Evolutionary conservation across 2,329 filamentous ascomycete species (phyloP), one percentile per base, ranked within the genome.

Genomic region (Phialocephala sp.): DNA sequence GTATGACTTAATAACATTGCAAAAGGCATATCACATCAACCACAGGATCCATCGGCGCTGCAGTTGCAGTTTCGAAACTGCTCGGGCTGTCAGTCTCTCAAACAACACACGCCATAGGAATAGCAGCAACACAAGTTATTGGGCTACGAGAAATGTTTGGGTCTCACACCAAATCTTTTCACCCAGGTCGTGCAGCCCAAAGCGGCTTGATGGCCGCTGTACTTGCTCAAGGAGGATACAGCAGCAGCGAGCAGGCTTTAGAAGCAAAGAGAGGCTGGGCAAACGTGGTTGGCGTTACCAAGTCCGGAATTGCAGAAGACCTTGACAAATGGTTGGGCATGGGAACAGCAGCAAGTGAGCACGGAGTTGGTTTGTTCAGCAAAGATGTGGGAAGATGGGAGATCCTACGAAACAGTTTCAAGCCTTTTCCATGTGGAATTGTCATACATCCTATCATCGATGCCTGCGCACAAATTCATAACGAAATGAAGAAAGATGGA

Each of bases 381-480:
- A 55, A 55, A 3, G 35, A 20, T 4, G 12, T 52, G 36, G 70
- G 63, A 18, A 64, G 66, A n/a, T 86, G 84, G 84, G 83, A 86
- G 75, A 81, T 83, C 9, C 76, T 80, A 69, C 79, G 79, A 68
- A 86, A 86, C 67, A 80, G 82, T 1, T 86, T 86, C 75, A 86
- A 87, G 71, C 84, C 84, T 0, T 87, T 83, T 66, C 84, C 84
- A 0, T 86, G 84, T 72, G 84, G 84, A 0, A 85, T 86, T 66
- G 83, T 86, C 0, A 83, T 85, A 67, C 84, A 87, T 72, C 83
- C 84, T 0, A 77, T 81, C 3, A 86, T 87, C 63, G 84, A 87
- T 71, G 83, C 75, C 2, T 82, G 80, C 66, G 80, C 81, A 15
- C 81, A 83, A 68, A 69, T 85, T 15, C 79, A 81, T 69, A 70